These are phyloP conservation scores for Viola odorata DNA, from an alignment of 345 rosid species.

Conservation along the genomic window DNA sequence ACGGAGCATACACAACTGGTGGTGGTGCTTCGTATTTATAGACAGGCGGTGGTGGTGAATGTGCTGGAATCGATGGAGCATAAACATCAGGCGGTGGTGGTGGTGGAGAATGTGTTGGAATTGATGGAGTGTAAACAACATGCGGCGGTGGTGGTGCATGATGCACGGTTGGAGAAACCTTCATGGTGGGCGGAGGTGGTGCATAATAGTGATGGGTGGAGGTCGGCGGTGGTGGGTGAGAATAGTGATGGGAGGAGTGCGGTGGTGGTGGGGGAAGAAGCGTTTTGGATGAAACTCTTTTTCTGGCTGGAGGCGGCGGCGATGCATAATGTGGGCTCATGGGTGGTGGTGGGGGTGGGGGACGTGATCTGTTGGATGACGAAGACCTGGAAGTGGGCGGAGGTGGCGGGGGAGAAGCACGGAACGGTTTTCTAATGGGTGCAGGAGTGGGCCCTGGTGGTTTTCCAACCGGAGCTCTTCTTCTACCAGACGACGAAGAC, in stretches of 20 bases:
- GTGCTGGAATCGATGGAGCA: neutral
- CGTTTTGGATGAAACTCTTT: neutral
- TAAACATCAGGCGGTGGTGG: slow-evolving; percentile 23
- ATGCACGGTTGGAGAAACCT: slow-evolving; percentile 34
- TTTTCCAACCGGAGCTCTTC: slow-evolving; percentile 26
- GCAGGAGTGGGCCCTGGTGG: slow-evolving; percentile 33
- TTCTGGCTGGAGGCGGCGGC: slow-evolving; percentile 10
- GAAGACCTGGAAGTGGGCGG: slow-evolving; percentile 44
- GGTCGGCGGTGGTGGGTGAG: slow-evolving; percentile 16
- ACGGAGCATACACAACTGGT: neutral
- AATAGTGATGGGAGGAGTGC: slow-evolving; percentile 11
- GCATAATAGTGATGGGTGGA: slow-evolving; percentile 24
- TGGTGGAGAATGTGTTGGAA: neutral
- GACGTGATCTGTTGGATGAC: slow-evolving; percentile 38
- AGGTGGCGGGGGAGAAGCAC: slow-evolving; percentile 34
- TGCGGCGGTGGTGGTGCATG: slow-evolving; percentile 20
- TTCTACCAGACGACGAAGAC: slow-evolving; percentile 12
- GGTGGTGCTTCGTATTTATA: neutral
- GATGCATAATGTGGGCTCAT: slow-evolving; percentile 31
- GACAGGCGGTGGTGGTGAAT: neutral
- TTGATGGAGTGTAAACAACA: neutral
- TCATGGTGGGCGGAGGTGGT: slow-evolving; percentile 40
- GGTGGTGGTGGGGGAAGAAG: slow-evolving; percentile 32
- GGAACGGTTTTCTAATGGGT: slow-evolving; percentile 1
- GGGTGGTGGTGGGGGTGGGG: slow-evolving; percentile 31